Conservation (phyloP, 2,329 filamentous ascomycete genomes). For the Aspergillus pseudoviridinutans region DNA sequence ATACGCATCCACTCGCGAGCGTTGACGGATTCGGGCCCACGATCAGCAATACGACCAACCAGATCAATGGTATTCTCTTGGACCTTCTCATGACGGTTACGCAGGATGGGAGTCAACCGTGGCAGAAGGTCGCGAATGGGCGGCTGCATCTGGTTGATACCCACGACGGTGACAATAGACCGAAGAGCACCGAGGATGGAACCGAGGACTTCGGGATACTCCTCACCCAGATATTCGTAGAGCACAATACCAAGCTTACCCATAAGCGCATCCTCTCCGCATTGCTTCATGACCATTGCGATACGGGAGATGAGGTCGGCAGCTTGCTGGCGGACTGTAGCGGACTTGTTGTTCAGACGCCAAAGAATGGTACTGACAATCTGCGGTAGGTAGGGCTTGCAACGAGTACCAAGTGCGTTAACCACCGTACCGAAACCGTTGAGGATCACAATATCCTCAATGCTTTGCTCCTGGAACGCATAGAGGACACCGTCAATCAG, state of each 20-base stretch:
- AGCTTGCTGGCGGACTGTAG: constrained; percentile 93
- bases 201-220: constrained; percentile 95
- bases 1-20: constrained; percentile 99
- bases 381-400: constrained; percentile 94
- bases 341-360: constrained; percentile 95
- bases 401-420: constrained; percentile 86
- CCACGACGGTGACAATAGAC: constrained; percentile 95
- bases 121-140: constrained; percentile 95
- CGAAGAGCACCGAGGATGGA: constrained; percentile 93
- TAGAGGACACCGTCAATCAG: constrained; percentile 93
- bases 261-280: constrained; percentile 92
- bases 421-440: constrained; percentile 98
- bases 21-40: constrained; percentile 93
- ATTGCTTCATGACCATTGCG: constrained; percentile 98
- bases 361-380: constrained; percentile 96
- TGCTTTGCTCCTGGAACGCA: constrained; percentile 96
- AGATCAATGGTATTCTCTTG: constrained; percentile 99
- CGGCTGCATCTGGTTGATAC: constrained; percentile 96
- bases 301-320: constrained; percentile 95
- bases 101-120: constrained; percentile 92
- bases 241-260: constrained; percentile 90
- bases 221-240: constrained; percentile 97
- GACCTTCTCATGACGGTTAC: constrained; percentile 98
- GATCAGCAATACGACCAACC: constrained; percentile 94
- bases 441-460: constrained; percentile 92